Base-by-base conservation (phyloP, 1,139 yeast genomes). In the Casaregolazyma suthepensis region DNA sequence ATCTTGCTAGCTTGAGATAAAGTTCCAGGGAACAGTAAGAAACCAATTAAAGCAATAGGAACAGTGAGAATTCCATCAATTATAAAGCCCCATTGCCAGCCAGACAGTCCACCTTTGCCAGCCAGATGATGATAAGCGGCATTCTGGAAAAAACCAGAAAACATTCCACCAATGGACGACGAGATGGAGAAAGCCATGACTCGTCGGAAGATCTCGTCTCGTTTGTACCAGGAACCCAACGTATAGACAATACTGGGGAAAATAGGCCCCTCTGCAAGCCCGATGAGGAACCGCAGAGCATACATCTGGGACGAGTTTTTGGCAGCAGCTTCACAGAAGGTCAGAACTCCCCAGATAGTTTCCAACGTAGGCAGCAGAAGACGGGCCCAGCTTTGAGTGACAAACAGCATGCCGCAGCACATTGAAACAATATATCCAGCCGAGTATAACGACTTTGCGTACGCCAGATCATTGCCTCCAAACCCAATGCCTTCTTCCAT, bases 21-120 rank as follows among this genome's bases (percentile, higher is more conserved):
- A 35, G 87, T 82, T 48, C 90, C 91, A 1, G 93, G 93, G 57
- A 84, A 73, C 56, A 77, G 63, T 61, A 79, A 75, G 60, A 82
- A 76, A 0, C 91, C 91, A 56, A 81, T 67, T 20, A 85, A 26
- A 13, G 86, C 89, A 52, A 85, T 80, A 0, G 82, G 82, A 35
- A 78, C 66, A 2, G 82, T 74, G 47, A 80, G 71, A 15, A 75
- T 66, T 3, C 81, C 82, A 60, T 80, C 83, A 57, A 79, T 71
- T 20, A 80, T 71, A 56, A 79, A 80, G 61, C 78, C 72, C 80
- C 82, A 78, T 60, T 77, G 75, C 74, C 80, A 80, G 5, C 71
- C 76, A 57, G 59, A 64, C 43, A 57, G 62, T 17, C 65, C 67
- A 52, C 69, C 71, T 5, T 66, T 67, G 31, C 81, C 81, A 54